phyloP scores from a whole-genome alignment of 768 basidiomycete species.

The Omphalotus guepiniiformis region DNA sequence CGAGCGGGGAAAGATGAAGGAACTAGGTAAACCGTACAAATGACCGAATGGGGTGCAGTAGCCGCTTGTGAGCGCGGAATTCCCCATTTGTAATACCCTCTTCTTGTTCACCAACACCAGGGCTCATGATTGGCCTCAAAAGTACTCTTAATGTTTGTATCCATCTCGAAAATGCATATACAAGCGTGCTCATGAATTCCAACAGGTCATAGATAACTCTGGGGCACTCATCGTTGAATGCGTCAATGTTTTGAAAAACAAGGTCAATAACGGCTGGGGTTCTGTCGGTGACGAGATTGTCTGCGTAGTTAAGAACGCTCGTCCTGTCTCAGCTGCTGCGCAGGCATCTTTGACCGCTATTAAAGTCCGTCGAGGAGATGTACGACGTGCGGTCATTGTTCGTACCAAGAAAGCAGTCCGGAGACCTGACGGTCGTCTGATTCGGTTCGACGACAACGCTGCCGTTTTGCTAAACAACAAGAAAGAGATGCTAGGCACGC shows the following conservation, averaged over 20 bases:
- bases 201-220: conserved; percentile 93
- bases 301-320: conserved; percentile 88
- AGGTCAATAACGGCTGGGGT: conserved; percentile 94
- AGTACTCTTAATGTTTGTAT: conserved; percentile 75
- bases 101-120: too few relatives aligned
- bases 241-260: conserved; percentile 93
- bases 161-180: neutral
- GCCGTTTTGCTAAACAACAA: conserved; percentile 94
- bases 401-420: conserved; percentile 84
- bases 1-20: too few relatives aligned
- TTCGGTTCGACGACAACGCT: conserved; percentile 96
- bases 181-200: neutral
- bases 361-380: conserved; percentile 91
- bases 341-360: conserved; percentile 72
- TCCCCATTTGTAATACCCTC: too few relatives aligned
- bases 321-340: conserved; percentile 67
- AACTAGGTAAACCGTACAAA: too few relatives aligned
- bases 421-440: conserved; percentile 81
- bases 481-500: conserved; percentile 91
- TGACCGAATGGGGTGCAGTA: too few relatives aligned
- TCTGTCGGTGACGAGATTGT: conserved; percentile 94
- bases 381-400: conserved; percentile 93
- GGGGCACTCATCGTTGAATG: conserved; percentile 93
- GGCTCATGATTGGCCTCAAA: conserved; percentile 92
- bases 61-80: too few relatives aligned